Conservation (phyloP, 1,139 yeast species). For the Geotrichum aggregatum region DNA sequence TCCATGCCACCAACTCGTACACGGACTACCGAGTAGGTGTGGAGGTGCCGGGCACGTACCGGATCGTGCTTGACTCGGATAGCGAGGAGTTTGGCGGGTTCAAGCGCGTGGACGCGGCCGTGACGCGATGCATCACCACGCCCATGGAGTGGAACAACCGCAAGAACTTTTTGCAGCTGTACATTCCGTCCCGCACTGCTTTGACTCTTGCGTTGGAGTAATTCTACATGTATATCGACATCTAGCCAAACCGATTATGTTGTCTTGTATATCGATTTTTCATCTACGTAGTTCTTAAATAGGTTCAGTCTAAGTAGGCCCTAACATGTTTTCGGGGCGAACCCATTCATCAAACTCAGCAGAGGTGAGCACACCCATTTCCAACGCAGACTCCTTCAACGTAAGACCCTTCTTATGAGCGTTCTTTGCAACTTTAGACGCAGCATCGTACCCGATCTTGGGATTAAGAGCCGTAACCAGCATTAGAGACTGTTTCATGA, state of each 20-base stretch:
- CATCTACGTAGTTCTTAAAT: no score
- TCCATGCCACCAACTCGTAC: conserved; percentile 79
- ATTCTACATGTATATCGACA: background rate
- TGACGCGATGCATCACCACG: conserved; percentile 52
- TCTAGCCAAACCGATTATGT: background rate
- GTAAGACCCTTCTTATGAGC: conserved; percentile 98
- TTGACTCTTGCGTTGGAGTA: conserved; percentile 54
- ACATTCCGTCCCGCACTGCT: conserved; percentile 80
- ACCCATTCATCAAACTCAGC: conserved; percentile 96
- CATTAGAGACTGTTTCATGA: conserved; percentile 92
- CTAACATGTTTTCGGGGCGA: conserved; percentile 95
- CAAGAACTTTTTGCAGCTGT: conserved; percentile 69
- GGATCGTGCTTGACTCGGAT: conserved; percentile 73
- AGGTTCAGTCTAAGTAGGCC: no score
- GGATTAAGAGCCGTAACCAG: conserved; percentile 98
- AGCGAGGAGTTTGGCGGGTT: conserved; percentile 75
- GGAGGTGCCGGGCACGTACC: conserved; percentile 71
- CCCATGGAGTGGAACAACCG: conserved; percentile 79
- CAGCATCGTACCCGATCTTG: conserved; percentile 95
- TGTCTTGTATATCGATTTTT: no score
- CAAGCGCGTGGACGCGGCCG: conserved; percentile 57
- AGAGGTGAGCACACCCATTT: conserved; percentile 74
- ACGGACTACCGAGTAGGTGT: conserved; percentile 88
- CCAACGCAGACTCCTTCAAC: conserved; percentile 88
- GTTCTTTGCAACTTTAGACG: conserved; percentile 95